Evolutionary conservation across 2,329 filamentous ascomycete genomes (phyloP).

Genomic region (Cercospora sojina): DNA sequence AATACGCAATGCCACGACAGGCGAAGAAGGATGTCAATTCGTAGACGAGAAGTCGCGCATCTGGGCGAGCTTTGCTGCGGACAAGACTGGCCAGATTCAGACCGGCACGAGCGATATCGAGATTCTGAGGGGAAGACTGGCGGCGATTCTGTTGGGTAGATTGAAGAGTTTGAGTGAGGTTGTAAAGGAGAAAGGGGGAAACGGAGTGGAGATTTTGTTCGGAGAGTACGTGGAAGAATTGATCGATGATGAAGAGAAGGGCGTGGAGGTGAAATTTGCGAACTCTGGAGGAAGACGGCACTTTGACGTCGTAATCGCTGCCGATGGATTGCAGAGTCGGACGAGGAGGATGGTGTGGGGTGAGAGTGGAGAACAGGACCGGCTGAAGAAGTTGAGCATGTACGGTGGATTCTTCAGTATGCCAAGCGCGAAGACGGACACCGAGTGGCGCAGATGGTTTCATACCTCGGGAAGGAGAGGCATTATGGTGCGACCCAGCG

Average conservation of each 20-base stretch:
- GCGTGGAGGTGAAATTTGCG: conserved; percentile 31
- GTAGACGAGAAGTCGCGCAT: conserved; percentile 29
- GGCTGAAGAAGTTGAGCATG: conserved; percentile 29
- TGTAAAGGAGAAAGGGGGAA: conserved; percentile 28
- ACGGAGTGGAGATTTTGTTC: conserved; percentile 35
- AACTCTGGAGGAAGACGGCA: conserved; percentile 24
- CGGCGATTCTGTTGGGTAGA: conserved; percentile 27
- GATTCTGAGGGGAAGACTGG: conserved; percentile 35
- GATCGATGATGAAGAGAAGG: conserved; percentile 28
- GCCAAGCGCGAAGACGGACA: conserved; percentile 27
- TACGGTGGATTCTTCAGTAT: conserved; percentile 38
- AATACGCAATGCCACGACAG: conserved; percentile 29
- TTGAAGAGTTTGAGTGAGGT: conserved; percentile 26
- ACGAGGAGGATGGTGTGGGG: conserved; percentile 35
- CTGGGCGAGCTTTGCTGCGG: conserved; percentile 28
- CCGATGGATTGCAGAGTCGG: conserved; percentile 35
- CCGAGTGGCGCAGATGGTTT: conserved; percentile 35
- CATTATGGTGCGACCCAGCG: conserved; percentile 35
- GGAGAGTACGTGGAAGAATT: conserved; percentile 30
- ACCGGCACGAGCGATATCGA: conserved; percentile 38
- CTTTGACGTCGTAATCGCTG: conserved; percentile 34
- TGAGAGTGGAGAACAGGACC: conserved; percentile 20
- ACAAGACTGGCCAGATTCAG: conserved; percentile 31
- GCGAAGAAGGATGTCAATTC: conserved; percentile 34
- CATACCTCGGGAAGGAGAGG: conserved; percentile 33